Evolutionary conservation across 495 filamentous ascomycete species (phyloP).

Genomic region (Delitschia confertaspora): DNA sequence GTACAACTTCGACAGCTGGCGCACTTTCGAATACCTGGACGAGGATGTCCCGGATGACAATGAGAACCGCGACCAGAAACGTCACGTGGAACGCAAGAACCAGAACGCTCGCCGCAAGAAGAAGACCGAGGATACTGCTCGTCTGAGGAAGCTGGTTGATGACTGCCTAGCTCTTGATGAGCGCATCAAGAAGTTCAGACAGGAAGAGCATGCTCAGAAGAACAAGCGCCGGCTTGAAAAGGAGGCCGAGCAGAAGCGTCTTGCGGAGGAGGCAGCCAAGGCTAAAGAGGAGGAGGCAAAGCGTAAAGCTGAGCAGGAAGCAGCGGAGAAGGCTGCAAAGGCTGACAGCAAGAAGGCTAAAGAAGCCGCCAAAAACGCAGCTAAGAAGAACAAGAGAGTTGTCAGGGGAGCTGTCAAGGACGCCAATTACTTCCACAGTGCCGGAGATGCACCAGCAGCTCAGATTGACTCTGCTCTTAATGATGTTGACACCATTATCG

Average conservation of each 20-base stretch:
- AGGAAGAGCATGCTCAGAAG: slow-evolving; percentile 82
- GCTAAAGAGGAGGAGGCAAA: slow-evolving; percentile 71
- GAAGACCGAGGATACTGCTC: slow-evolving; percentile 93
- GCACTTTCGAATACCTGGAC: slow-evolving; percentile 94
- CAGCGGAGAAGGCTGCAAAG: slow-evolving; percentile 68
- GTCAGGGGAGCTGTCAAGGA: slow-evolving; percentile 88
- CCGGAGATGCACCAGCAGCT: slow-evolving; percentile 56
- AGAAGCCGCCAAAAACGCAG: slow-evolving; percentile 92
- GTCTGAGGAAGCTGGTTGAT: slow-evolving; percentile 81
- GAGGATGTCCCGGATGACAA: slow-evolving; percentile 98
- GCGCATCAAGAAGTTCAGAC: slow-evolving; percentile 92
- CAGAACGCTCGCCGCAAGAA: slow-evolving; percentile 95
- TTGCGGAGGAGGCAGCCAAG: slow-evolving; percentile 66
- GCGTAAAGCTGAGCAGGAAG: slow-evolving; percentile 72
- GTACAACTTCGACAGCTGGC: slow-evolving; percentile 98
- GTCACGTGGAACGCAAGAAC: slow-evolving; percentile 96
- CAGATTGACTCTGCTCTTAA: slow-evolving; percentile 73
- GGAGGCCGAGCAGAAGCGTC: slow-evolving; percentile 82
- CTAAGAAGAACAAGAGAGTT: slow-evolving; percentile 99
- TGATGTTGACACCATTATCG: slow-evolving; percentile 81
- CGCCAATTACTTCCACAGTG: slow-evolving; percentile 77
- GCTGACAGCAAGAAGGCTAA: slow-evolving; percentile 91
- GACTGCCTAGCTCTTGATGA: slow-evolving; percentile 73
- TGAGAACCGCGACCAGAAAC: slow-evolving; percentile 97
- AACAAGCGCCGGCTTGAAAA: slow-evolving; percentile 86